Evolutionary conservation across 305 asterid genomes (phyloP).

Genomic region (Fraxinus xanthoxyloides): DNA sequence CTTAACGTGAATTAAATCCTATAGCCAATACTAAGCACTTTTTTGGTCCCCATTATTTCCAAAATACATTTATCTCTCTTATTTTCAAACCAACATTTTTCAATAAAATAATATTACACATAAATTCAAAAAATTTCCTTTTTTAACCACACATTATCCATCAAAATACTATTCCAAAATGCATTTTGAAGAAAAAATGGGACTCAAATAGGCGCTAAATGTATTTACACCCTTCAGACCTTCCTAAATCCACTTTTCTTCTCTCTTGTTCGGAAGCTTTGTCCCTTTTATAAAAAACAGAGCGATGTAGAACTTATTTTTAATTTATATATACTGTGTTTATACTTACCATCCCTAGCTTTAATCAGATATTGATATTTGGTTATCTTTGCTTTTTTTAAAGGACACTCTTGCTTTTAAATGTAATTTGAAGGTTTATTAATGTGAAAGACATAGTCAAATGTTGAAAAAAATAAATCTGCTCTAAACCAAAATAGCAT

Average conservation of each 20-base stretch:
- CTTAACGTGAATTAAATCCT: not conserved
- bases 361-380: not conserved
- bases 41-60: too few relatives aligned
- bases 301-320: not conserved
- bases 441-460: not conserved
- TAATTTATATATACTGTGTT: not conserved
- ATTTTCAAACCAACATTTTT: too few relatives aligned
- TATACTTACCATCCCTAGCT: not conserved
- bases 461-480: not conserved
- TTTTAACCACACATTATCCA: too few relatives aligned
- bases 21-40: not conserved
- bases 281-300: not conserved
- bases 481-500: not conserved
- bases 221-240: not conserved
- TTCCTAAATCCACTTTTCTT: not conserved
- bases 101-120: too few relatives aligned
- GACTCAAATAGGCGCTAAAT: not conserved
- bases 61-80: too few relatives aligned
- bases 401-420: not conserved
- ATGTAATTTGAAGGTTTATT: not conserved
- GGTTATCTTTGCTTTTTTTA: not conserved
- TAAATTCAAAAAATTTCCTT: too few relatives aligned
- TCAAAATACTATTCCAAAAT: too few relatives aligned
- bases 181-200: too few relatives aligned
- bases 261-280: not conserved